Conservation (phyloP, 371 early-diverging fungal species). For the Lichtheimia ramosa region DNA sequence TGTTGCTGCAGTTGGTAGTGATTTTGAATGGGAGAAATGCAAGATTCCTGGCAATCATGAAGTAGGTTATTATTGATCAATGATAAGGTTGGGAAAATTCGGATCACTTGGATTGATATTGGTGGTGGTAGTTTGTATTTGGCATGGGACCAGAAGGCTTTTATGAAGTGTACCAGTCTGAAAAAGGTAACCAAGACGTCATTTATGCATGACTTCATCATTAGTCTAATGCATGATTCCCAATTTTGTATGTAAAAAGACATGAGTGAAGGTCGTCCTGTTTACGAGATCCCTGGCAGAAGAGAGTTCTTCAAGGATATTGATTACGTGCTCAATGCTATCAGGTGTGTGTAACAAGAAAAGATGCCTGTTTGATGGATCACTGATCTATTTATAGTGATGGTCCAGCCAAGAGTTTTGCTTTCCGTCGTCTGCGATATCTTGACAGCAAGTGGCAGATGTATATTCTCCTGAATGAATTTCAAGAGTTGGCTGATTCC, state of each 20-base stretch:
- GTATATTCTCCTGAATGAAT: conserved; percentile 90
- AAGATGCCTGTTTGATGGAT: neutral
- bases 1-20: conserved; percentile 48
- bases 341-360: conserved; percentile 43
- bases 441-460: conserved; percentile 95
- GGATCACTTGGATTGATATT: too few relatives aligned
- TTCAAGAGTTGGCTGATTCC: conserved; percentile 92
- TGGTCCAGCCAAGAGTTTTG: conserved; percentile 95
- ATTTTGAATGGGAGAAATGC: conserved; percentile 66
- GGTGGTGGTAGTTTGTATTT: conserved; percentile 20
- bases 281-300: conserved; percentile 69
- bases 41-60: conserved; percentile 61
- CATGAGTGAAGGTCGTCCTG: conserved; percentile 11
- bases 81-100: too few relatives aligned
- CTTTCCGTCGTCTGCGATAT: conserved; percentile 91
- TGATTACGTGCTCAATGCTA: conserved; percentile 80
- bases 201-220: neutral
- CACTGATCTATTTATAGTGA: conserved; percentile 46
- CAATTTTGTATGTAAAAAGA: conserved; percentile 12
- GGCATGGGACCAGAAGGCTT: conserved; percentile 33
- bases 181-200: conserved; percentile 15
- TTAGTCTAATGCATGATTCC: neutral
- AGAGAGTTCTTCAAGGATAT: conserved; percentile 90
- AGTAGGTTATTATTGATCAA: conserved; percentile 19
- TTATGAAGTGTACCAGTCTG: conserved; percentile 29